phyloP scores from a whole-genome alignment of 176 grass and related monocot species.

The Bromus sterilis region DNA sequence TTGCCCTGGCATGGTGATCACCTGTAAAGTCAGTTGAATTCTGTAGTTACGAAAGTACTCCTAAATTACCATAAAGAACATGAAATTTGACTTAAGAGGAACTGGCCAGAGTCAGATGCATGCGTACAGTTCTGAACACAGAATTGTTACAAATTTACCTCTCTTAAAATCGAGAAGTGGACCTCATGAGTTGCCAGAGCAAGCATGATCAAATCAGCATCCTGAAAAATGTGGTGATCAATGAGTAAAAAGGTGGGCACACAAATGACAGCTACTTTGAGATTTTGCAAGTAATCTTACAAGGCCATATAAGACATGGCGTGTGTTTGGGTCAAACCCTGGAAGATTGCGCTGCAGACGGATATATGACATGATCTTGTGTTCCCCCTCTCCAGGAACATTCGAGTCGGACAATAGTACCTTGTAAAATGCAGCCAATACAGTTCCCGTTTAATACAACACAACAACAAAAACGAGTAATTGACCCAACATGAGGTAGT shows the following conservation, averaged over 20 bases:
- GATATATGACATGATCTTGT: slow-evolving; percentile 98
- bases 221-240: slow-evolving; percentile 38
- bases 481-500: slow-evolving; percentile 17
- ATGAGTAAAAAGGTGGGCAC: neutral
- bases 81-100: neutral
- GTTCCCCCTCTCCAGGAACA: slow-evolving; percentile 93
- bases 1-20: slow-evolving; percentile 89
- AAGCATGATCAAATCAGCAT: slow-evolving; percentile 99
- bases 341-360: slow-evolving; percentile 78
- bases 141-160: slow-evolving; percentile 44
- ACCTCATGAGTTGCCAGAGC: slow-evolving; percentile 90
- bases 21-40: slow-evolving; percentile 79
- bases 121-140: slow-evolving; percentile 1
- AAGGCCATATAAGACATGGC: slow-evolving; percentile 89
- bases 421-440: slow-evolving; percentile 51
- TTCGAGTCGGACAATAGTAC: slow-evolving; percentile 97
- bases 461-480: slow-evolving; percentile 26
- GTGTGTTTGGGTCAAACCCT: slow-evolving; percentile 89
- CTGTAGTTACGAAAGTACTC: slow-evolving; percentile 28
- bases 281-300: slow-evolving; percentile 38
- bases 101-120: neutral
- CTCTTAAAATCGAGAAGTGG: slow-evolving; percentile 99
- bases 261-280: neutral
- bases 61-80: slow-evolving; percentile 28
- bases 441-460: slow-evolving; percentile 35